Evolutionary conservation across 192 early-diverging fungal genomes (phyloP), one percentile per base, ranked within the genome.

Genomic region (Linnemannia hyalina): DNA sequence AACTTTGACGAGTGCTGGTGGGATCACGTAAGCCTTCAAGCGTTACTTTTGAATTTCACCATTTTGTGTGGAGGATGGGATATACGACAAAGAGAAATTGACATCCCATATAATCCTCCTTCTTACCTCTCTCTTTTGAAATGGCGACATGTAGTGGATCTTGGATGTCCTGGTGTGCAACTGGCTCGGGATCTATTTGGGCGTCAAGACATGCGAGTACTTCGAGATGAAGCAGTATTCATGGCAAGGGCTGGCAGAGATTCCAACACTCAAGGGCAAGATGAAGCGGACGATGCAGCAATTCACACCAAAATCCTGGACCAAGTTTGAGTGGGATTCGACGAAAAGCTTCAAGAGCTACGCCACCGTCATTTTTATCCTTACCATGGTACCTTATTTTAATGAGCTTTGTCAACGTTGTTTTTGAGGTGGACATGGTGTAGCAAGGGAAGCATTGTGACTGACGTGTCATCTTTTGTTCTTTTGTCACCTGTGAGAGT

Each of bases 1-100:
- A 99, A 99, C 89, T 99, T 99, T 91, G 95, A 96, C 71, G 98
- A 99, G 92, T 99, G 98, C 85, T 99, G 97, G 97, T 99, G 97
- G 97, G 97, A 99, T 91, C 97, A 99, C 88, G 95, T 95, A 91
- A 83, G 93, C 6, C 38, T 65, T 35, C 35, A 35, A 35, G 35
- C 35, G 35, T 8, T 15, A 0, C 2, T n/a, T 60, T 65, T 97
- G 97, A 91, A 97, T 98, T 97, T 97, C 98, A 97, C 97, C 96
- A 99, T 91, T 96, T 98, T 88, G 93, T 94, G 88, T 82, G 92
- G 81, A 18, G 11, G 11, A 38, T 16, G 68, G 11, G 0, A 0
- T 0, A 35, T 35, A 4, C 16, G 0, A 20, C 38, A 15, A 40
- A 32, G 9, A 68, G 26, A 5, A 68, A 68, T 1, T 35, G 11